phyloP scores from a whole-genome alignment of 2,329 filamentous ascomycete species.

The Arthrobotrys iridis region DNA sequence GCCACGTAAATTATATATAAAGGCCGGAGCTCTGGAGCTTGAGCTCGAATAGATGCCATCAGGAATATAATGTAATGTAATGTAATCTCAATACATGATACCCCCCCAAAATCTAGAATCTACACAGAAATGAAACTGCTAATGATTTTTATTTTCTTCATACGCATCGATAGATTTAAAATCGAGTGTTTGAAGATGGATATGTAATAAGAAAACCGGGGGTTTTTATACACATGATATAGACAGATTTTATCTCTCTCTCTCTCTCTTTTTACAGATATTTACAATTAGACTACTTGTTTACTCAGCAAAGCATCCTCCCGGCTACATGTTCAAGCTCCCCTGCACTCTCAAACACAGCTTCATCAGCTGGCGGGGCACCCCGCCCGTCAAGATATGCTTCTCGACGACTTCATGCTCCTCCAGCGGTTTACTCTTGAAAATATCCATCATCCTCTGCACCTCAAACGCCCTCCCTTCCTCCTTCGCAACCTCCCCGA shows the following conservation, averaged over 20 bases:
- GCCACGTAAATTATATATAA: no score
- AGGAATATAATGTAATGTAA: no score
- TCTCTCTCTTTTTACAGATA: constrained; percentile 19
- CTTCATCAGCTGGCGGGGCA: constrained; percentile 55
- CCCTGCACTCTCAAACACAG: constrained; percentile 56
- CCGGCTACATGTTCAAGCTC: constrained; percentile 41
- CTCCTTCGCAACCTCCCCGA: constrained; percentile 23
- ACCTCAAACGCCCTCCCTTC: constrained; percentile 19
- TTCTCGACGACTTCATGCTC: constrained; percentile 54
- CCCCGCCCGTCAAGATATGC: constrained; percentile 55
- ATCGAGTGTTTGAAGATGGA: no score
- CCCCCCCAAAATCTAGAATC: no score
- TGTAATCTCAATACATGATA: no score
- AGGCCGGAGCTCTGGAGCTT: no score
- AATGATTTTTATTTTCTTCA: no score
- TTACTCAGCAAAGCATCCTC: neutral
- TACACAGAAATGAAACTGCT: no score
- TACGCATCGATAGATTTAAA: no score
- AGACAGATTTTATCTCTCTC: no score
- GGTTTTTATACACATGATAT: constrained; percentile 13
- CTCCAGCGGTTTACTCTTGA: constrained; percentile 29
- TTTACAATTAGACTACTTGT: constrained; percentile 18
- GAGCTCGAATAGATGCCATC: no score
- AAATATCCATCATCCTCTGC: constrained; percentile 23
- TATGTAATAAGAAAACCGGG: no score